These are phyloP conservation scores for Calonectria henricotiae DNA, from an alignment of 2,329 filamentous ascomycete species.

Conservation along the genomic window DNA sequence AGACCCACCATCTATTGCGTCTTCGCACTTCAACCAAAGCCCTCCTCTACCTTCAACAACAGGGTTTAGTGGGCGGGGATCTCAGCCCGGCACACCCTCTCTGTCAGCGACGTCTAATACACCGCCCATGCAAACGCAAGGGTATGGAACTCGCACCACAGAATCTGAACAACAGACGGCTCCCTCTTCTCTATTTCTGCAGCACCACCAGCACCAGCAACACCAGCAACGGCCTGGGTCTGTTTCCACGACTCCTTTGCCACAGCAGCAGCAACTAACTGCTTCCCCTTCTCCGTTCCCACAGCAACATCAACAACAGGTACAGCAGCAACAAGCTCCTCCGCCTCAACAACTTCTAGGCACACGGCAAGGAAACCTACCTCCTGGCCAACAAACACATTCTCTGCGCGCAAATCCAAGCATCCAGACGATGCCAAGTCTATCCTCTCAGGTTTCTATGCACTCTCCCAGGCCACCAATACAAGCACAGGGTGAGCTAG, in stretches of 20 bases:
- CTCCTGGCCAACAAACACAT: constrained; percentile 41
- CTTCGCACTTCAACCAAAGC: constrained; percentile 49
- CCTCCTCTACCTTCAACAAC: constrained; percentile 45
- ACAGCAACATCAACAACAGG: constrained; percentile 19
- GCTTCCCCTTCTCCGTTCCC: neutral
- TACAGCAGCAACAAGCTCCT: neutral
- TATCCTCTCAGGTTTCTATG: constrained; percentile 38
- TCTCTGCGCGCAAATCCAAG: constrained; percentile 31
- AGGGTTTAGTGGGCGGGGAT: constrained; percentile 38
- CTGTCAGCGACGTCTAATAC: constrained; percentile 39
- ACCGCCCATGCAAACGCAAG: constrained; percentile 42
- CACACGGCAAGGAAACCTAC: constrained; percentile 36
- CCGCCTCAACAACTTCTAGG: constrained; percentile 31
- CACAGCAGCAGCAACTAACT: constrained; percentile 9
- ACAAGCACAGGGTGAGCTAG: constrained; percentile 41
- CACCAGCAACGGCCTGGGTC: neutral
- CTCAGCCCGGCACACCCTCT: constrained; percentile 40
- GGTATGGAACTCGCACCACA: constrained; percentile 36
- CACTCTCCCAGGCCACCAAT: constrained; percentile 37
- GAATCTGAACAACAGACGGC: constrained; percentile 38
- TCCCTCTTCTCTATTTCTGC: constrained; percentile 31
- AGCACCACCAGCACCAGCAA: constrained; percentile 31
- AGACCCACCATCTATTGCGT: constrained; percentile 48
- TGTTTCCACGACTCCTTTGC: neutral
- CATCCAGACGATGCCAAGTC: constrained; percentile 37